Percentiles rank a stretch among this genome's conserved stretches.
Evolutionary conservation across 2,329 filamentous ascomycete genomes (phyloP).

Genomic region (Cladosporium sp.): DNA sequence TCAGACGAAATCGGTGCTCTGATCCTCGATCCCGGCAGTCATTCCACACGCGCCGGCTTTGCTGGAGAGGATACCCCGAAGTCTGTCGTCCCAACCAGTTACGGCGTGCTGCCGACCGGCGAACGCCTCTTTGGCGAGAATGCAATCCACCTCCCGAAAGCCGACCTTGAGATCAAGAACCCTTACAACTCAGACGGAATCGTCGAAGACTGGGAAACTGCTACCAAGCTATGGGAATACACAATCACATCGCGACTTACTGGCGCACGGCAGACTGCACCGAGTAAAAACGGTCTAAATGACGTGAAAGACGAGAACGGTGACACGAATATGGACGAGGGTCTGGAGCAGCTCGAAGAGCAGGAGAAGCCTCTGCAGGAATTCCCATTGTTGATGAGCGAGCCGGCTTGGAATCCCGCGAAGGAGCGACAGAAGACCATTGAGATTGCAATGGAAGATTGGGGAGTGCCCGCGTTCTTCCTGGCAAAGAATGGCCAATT

Average conservation of each 20-base stretch:
- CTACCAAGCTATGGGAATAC: slow-evolving; percentile 86
- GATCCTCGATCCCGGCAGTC: slow-evolving; percentile 92
- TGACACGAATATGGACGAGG: slow-evolving; percentile 52
- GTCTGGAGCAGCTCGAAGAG: slow-evolving; percentile 58
- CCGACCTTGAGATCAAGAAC: slow-evolving; percentile 79
- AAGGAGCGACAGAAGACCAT: slow-evolving; percentile 92
- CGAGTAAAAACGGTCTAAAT: slow-evolving; percentile 74
- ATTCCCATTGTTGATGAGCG: slow-evolving; percentile 87
- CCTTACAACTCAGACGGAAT: slow-evolving; percentile 85
- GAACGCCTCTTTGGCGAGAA: slow-evolving; percentile 81
- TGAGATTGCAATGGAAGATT: slow-evolving; percentile 95
- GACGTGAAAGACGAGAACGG: slow-evolving; percentile 48
- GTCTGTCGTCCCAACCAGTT: slow-evolving; percentile 85
- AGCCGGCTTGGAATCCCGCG: slow-evolving; percentile 84
- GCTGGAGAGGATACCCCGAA: slow-evolving; percentile 97
- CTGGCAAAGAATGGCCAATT: slow-evolving; percentile 84
- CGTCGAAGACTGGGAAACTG: slow-evolving; percentile 95
- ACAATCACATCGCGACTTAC: slow-evolving; percentile 85
- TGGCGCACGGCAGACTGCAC: slow-evolving; percentile 64
- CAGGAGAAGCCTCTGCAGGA: slow-evolving; percentile 75
- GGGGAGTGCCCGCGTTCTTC: slow-evolving; percentile 94
- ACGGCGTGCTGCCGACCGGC: slow-evolving; percentile 58
- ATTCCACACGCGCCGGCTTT: slow-evolving; percentile 86
- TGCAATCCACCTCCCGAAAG: slow-evolving; percentile 71
- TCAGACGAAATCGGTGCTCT: slow-evolving; percentile 95